A percentile compares a stretch with the other conserved stretches of the same genome.
These are phyloP conservation scores for Spiromastix sp. DNA, from an alignment of 2,329 filamentous ascomycete genomes.

Conservation along the genomic window DNA sequence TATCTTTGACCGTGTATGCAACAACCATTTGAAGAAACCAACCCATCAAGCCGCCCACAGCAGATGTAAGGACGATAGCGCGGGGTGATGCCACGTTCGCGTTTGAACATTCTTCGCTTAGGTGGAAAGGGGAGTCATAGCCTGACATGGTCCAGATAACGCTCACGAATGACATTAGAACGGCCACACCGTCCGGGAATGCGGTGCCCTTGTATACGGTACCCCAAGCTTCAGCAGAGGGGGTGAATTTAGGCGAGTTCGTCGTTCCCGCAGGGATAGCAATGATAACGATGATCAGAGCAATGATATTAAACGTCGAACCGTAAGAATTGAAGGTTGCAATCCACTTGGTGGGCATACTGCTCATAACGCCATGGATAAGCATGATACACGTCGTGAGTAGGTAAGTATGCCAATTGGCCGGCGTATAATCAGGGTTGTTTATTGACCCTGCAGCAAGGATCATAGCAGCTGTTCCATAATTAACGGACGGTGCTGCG, in stretches of 20 bases:
- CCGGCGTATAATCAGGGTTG: conserved; percentile 55
- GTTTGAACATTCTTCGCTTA: conserved; percentile 67
- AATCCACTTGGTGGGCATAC: conserved; percentile 60
- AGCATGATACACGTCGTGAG: conserved; percentile 58
- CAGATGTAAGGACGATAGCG: conserved; percentile 61
- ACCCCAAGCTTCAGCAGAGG: conserved; percentile 53
- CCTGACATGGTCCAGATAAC: conserved; percentile 62
- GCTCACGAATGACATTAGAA: conserved; percentile 61
- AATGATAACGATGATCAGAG: conserved; percentile 54
- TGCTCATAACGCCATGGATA: conserved; percentile 56
- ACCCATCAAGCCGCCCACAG: conserved; percentile 54
- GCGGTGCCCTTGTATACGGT: conserved; percentile 56
- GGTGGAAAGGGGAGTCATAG: conserved; percentile 60
- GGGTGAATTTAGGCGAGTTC: conserved; percentile 47
- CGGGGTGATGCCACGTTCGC: conserved; percentile 59
- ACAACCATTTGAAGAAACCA: conserved; percentile 67
- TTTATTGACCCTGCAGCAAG: conserved; percentile 59
- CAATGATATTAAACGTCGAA: conserved; percentile 60
- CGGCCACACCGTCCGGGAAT: conserved; percentile 55
- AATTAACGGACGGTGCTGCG: conserved; percentile 56
- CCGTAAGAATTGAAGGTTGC: conserved; percentile 60
- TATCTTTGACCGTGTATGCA: conserved; percentile 60
- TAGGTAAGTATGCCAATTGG: conserved; percentile 57
- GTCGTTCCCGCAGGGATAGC: conserved; percentile 54
- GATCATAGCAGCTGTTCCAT: conserved; percentile 58